Base-by-base conservation (phyloP, 805 yeast genomes). In the Crinitomyces ghanaensis region DNA sequence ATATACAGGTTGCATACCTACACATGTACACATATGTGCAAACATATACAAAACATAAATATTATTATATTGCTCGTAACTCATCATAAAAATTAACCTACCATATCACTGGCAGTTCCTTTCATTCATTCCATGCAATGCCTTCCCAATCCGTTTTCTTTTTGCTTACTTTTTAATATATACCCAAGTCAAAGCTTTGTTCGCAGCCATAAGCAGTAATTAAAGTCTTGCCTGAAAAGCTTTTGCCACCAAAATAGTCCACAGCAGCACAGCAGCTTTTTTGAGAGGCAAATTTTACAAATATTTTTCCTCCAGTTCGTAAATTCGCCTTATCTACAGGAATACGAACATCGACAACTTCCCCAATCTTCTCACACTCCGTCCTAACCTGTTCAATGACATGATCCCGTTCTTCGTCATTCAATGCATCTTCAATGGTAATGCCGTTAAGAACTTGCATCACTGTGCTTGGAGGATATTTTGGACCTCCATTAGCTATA, bases 181-280 rank as follows among this genome's bases (percentile, higher is more conserved):
- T 33, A 9, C 41, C 44, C 32, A 61, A 48, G 5, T 66, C 65
- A 48, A 65, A 83, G 49, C 46, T 46, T 33, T 46, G 48, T 33
- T 72, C 77, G 39, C 74, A 68, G 40, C 68, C 65, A 45, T 62
- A 81, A 1, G 79, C 66, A 37, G 81, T 73, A 12, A 86, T 41
- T 0, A 85, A 72, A 0, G 78, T 66, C 31, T 95, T 61, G 28
- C 74, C 85, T 41, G 74, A 71, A 49, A 75, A 85, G 33, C 56
- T 55, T 33, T 76, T 57, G 1, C 94, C 94, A 6, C 78, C 72
- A 12, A 83, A 44, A 6, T 63, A 67, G 6, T 54, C 38, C 54
- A 72, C 59, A 0, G 91, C 93, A 6, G 54, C 51, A 4, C 58
- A 50, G 1, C 93, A 77, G 2, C 57, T 55, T 2, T 67, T 68